Evolutionary conservation across 2,329 filamentous ascomycete species (phyloP).

Genomic region (Drechslerella stenobrocha): DNA sequence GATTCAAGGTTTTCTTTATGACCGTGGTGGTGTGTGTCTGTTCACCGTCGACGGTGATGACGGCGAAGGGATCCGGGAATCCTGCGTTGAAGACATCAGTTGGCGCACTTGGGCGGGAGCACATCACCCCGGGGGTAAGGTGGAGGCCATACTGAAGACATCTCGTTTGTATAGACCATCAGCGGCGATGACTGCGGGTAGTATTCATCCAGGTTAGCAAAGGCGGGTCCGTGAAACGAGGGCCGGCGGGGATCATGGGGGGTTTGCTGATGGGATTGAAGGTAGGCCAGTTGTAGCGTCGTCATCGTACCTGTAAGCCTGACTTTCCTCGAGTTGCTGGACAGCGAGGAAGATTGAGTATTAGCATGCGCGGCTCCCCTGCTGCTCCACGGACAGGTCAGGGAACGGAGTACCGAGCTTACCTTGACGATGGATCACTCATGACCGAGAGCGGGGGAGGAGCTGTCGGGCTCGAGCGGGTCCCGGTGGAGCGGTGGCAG

Average conservation of each 20-base stretch:
- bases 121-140: slow-evolving; percentile 53
- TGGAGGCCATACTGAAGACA: slow-evolving; percentile 80
- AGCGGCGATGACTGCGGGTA: slow-evolving; percentile 82
- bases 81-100: too few species aligned
- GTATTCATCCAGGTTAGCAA: slow-evolving; percentile 10
- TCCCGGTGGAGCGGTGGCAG: neutral
- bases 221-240: slow-evolving; percentile 1
- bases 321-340: slow-evolving; percentile 48
- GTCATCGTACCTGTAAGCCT: slow-evolving; percentile 40
- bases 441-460: slow-evolving; percentile 44
- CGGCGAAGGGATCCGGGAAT: slow-evolving; percentile 96
- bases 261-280: neutral
- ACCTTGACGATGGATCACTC: slow-evolving; percentile 48
- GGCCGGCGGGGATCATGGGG: neutral
- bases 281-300: neutral
- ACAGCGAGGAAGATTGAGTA: slow-evolving; percentile 23
- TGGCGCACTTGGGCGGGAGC: too few species aligned
- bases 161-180: slow-evolving; percentile 98
- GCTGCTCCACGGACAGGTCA: slow-evolving; percentile 16
- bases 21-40: slow-evolving; percentile 98
- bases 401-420: slow-evolving; percentile 17
- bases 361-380: slow-evolving; percentile 41
- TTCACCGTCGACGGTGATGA: slow-evolving; percentile 94
- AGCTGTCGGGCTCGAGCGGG: slow-evolving; percentile 29
- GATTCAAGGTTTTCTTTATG: slow-evolving; percentile 95